Conservation (phyloP, 129 eudicot species). For the carrot (Daucus carota) region DNA sequence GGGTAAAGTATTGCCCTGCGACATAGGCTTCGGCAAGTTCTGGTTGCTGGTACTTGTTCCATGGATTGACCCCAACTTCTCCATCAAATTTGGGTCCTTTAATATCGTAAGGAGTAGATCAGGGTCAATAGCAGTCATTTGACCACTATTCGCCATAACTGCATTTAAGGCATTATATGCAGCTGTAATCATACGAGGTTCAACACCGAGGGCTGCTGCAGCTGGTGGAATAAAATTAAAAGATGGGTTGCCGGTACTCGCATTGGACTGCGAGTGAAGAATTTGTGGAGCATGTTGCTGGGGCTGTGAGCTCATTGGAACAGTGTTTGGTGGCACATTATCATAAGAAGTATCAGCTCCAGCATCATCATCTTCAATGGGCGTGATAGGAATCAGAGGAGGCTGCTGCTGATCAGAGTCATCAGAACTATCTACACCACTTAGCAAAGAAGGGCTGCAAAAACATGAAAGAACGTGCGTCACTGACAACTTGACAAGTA, state of each 20-base stretch:
- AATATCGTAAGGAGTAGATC: conserved; percentile 59
- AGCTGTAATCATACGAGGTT: conserved; percentile 43
- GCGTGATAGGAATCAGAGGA: conserved; percentile 65
- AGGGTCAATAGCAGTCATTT: conserved; percentile 53
- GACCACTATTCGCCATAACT: conserved; percentile 41
- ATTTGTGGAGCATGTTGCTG: conserved; percentile 3
- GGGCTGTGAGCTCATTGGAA: conserved; percentile 11
- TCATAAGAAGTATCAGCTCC: conserved; percentile 25
- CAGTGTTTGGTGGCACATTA: conserved; percentile 14
- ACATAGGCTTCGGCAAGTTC: conserved; percentile 11
- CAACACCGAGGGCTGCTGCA: conserved; percentile 29
- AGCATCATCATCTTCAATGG: conserved; percentile 83
- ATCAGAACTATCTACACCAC: conserved; percentile 24
- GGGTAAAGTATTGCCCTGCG: conserved; percentile 19
- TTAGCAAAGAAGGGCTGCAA: conserved; percentile 49
- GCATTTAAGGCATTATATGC: conserved; percentile 61
- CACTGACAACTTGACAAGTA: not conserved
- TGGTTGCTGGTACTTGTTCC: conserved; percentile 21
- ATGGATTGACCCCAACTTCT: conserved; percentile 42
- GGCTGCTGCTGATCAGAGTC: conserved; percentile 36
- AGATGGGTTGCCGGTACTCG: conserved; percentile 5
- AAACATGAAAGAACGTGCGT: not conserved
- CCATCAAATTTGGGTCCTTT: conserved; percentile 52
- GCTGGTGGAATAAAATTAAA: conserved; percentile 24
- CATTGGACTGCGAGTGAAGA: conserved; percentile 16